These are phyloP conservation scores for Cryphonectria carpinicola DNA, from an alignment of 2,329 filamentous ascomycete genomes.

Conservation along the genomic window DNA sequence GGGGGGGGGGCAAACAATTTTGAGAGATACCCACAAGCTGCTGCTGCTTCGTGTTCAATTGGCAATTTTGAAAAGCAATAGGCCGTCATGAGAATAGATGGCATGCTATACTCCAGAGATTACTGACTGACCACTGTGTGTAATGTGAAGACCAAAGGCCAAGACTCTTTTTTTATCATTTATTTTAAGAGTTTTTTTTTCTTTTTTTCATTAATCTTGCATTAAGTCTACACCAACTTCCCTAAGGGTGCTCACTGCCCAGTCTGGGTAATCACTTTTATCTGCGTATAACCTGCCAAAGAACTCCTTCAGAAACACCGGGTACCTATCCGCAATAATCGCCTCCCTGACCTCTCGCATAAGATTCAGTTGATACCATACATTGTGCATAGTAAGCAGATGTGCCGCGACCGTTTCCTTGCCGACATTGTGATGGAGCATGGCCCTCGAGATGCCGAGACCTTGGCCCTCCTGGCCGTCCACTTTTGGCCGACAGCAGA, in stretches of 20 bases:
- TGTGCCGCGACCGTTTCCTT: conserved; percentile 94
- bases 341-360: conserved; percentile 78
- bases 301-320: conserved; percentile 76
- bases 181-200: neutral
- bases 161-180: neutral
- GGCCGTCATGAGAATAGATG: neutral
- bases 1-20: conserved; percentile 2
- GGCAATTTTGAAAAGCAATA: neutral
- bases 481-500: conserved; percentile 69
- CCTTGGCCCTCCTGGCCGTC: conserved; percentile 57
- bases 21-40: conserved; percentile 22
- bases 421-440: conserved; percentile 85
- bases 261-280: conserved; percentile 71
- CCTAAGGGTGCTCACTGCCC: conserved; percentile 80
- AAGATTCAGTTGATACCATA: conserved; percentile 85
- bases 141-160: neutral
- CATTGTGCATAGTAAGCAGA: conserved; percentile 90
- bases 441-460: conserved; percentile 83
- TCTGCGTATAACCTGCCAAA: conserved; percentile 75
- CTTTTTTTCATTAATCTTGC: conserved; percentile 34
- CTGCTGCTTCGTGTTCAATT: neutral
- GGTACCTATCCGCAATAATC: conserved; percentile 80
- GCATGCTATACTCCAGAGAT: neutral
- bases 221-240: conserved; percentile 80
- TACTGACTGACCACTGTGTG: neutral